phyloP scores from a whole-genome alignment of 2,329 filamentous ascomycete genomes.

The Fusarium paranaense region DNA sequence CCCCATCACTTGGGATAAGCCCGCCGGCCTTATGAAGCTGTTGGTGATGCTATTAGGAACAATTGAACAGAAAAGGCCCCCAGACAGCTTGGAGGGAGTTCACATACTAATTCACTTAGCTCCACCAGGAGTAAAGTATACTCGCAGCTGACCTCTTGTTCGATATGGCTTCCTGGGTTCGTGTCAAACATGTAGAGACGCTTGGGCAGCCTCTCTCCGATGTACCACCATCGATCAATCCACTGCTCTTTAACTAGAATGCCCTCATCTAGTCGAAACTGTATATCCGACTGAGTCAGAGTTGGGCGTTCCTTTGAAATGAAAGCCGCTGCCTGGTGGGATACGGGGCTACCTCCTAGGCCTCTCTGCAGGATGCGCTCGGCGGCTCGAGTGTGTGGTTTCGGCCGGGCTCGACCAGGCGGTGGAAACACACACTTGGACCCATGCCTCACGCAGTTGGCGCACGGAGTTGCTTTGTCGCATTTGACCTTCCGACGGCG shows the following conservation, averaged over 20 bases:
- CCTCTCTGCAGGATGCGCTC: not conserved
- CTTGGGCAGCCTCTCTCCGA: slow-evolving; percentile 13
- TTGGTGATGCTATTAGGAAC: not conserved
- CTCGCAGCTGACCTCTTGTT: slow-evolving; percentile 5
- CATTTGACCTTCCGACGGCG: slow-evolving; percentile 23
- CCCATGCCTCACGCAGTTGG: slow-evolving; percentile 15
- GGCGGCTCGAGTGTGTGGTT: slow-evolving; percentile 1
- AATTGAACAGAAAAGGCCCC: too few species aligned
- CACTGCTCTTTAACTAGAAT: slow-evolving; percentile 16
- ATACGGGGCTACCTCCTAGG: not conserved
- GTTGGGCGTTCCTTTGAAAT: not conserved
- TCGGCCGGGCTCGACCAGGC: slow-evolving; percentile 16
- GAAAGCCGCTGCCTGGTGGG: slow-evolving; percentile 1
- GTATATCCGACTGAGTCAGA: not conserved
- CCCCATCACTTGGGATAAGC: not conserved
- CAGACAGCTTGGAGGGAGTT: not conserved
- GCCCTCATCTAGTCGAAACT: not conserved
- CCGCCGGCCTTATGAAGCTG: slow-evolving; percentile 5
- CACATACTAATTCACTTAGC: slow-evolving; percentile 12
- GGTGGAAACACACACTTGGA: slow-evolving; percentile 15
- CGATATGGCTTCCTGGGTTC: not conserved
- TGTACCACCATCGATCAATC: slow-evolving; percentile 18
- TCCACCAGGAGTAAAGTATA: slow-evolving; percentile 6
- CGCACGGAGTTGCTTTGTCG: slow-evolving; percentile 17
- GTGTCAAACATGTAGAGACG: slow-evolving; percentile 7